Percentiles rank a stretch among this genome's conserved stretches.
Conservation (phyloP, 192 early-diverging fungal genomes). For the Piromyces finnis region DNA sequence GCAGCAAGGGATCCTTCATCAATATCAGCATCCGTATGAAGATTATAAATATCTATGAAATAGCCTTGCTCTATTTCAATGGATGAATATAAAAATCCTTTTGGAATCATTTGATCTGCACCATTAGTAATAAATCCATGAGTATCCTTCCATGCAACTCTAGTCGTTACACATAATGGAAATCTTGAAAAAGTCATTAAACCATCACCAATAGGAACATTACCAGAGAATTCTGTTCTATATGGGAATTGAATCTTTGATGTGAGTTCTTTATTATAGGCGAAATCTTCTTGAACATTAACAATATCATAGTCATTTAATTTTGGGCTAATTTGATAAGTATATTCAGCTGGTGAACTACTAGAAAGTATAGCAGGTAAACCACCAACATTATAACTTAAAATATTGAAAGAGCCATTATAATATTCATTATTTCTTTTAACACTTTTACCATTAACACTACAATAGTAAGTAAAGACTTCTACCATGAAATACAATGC, state of each 20-base stretch:
- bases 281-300: no score
- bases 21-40: slow-evolving; percentile 6
- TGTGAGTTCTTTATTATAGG: no score
- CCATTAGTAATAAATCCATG: not conserved
- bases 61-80: not conserved
- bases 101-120: slow-evolving; percentile 7
- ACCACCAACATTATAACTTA: no score
- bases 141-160: slow-evolving; percentile 4
- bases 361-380: no score
- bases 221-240: slow-evolving; percentile 3
- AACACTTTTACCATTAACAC: no score
- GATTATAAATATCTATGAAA: slow-evolving; percentile 6
- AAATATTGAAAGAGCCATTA: no score
- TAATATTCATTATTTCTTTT: no score
- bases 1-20: not conserved
- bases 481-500: no score
- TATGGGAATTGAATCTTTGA: not conserved
- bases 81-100: slow-evolving; percentile 6
- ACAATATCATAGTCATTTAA: no score
- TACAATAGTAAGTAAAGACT: no score
- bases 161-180: not conserved
- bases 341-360: no score
- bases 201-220: slow-evolving; percentile 2
- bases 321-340: no score
- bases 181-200: slow-evolving; percentile 6